These are phyloP conservation scores for Iberis pinnata DNA, from an alignment of 345 rosid genomes.

Conservation along the genomic window DNA sequence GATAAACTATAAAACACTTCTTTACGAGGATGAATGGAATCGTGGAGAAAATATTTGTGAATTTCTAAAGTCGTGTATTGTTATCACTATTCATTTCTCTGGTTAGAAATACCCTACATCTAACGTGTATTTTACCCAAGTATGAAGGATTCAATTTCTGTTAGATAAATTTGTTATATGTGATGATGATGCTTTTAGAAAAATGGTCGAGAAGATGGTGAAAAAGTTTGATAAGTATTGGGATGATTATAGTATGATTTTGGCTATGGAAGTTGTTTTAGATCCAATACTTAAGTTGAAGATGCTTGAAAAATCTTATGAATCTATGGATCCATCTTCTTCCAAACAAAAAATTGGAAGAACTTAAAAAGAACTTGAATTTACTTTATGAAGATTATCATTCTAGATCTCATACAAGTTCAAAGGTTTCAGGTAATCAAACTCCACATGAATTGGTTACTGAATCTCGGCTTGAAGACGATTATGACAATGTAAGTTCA, in stretches of 20 bases:
- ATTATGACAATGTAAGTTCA: too few relatives aligned
- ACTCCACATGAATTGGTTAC: background rate
- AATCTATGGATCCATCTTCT: background rate
- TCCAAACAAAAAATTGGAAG: background rate
- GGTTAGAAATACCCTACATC: too few relatives aligned
- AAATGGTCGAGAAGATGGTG: background rate
- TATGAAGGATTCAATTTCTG: too few relatives aligned
- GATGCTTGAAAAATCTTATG: background rate
- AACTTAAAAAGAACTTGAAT: background rate
- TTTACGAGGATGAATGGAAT: too few relatives aligned
- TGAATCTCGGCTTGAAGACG: too few relatives aligned
- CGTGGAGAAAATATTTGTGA: too few relatives aligned
- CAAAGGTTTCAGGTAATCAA: background rate
- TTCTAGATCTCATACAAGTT: background rate
- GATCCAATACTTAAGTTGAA: background rate
- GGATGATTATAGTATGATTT: background rate
- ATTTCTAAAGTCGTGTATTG: too few relatives aligned
- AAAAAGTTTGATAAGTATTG: background rate
- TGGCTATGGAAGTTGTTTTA: background rate
- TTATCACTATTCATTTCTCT: too few relatives aligned
- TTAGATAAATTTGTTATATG: too few relatives aligned
- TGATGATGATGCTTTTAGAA: background rate
- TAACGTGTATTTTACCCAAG: too few relatives aligned
- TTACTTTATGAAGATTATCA: background rate
- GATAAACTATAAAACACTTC: too few relatives aligned